Evolutionary conservation across 495 filamentous ascomycete species (phyloP).

Genomic region (Trichocladium uniseriatum): DNA sequence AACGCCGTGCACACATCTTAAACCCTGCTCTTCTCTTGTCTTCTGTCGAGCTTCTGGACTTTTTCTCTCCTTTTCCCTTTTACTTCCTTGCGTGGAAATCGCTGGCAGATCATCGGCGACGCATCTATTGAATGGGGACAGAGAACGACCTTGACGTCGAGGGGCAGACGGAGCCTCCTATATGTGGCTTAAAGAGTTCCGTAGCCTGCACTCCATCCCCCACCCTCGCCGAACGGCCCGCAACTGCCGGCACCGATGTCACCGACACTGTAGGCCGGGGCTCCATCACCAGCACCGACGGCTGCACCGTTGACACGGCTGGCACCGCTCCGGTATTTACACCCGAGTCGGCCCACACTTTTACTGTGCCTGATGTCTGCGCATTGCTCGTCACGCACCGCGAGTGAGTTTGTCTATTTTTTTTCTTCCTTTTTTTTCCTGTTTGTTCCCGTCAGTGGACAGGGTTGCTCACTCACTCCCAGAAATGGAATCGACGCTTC

Average conservation of each 20-base stretch:
- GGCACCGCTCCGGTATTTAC: conserved; percentile 5
- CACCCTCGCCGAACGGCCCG: conserved; percentile 15
- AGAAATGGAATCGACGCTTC: conserved; percentile 33
- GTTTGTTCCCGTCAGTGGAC: neutral
- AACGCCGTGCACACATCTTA: neutral
- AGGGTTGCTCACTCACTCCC: too few species aligned
- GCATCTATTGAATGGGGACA: conserved; percentile 39
- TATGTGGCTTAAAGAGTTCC: conserved; percentile 36
- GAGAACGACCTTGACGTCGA: conserved; percentile 38
- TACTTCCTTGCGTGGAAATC: conserved; percentile 1
- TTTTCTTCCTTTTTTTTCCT: neutral
- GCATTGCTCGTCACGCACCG: conserved; percentile 18
- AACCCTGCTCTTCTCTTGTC: conserved; percentile 1
- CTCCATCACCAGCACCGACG: conserved; percentile 7
- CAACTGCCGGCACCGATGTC: conserved; percentile 12
- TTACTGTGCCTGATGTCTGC: conserved; percentile 21
- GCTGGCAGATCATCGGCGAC: conserved; percentile 14
- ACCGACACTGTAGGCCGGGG: conserved; percentile 4
- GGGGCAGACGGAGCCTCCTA: conserved; percentile 44
- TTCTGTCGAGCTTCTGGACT: conserved; percentile 1
- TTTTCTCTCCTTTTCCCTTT: neutral
- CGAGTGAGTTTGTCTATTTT: conserved; percentile 9
- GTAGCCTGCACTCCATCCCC: conserved; percentile 17
- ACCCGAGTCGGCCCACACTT: conserved; percentile 20
- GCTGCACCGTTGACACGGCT: conserved; percentile 6